Conservation (phyloP, 1,284 basidiomycete species). For the Cutaneotrichosporon arboriforme region DNA sequence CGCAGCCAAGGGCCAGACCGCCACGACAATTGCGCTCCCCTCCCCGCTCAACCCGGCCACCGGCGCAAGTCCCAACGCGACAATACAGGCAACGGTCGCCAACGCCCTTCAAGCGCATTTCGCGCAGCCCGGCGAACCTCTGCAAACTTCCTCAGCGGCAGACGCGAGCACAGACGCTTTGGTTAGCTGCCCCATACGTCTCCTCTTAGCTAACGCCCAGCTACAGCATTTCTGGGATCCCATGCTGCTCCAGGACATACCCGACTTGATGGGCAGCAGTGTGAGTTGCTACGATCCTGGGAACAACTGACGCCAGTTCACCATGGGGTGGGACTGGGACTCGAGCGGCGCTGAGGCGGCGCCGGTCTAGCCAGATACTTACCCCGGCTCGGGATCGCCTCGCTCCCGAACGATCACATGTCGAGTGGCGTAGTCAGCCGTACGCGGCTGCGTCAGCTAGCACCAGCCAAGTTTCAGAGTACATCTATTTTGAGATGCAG, state of each 20-base stretch:
- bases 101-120: slow-evolving; percentile 4
- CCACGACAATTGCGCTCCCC: slow-evolving; percentile 12
- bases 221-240: slow-evolving; percentile 15
- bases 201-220: background rate
- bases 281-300: background rate
- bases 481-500: too few relatives aligned
- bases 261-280: slow-evolving; percentile 1
- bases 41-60: slow-evolving; percentile 9
- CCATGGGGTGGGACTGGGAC: slow-evolving; percentile 8
- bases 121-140: background rate
- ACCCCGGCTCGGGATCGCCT: too few relatives aligned
- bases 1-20: slow-evolving; percentile 4
- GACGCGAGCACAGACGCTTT: slow-evolving; percentile 6
- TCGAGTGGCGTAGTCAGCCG: too few relatives aligned
- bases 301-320: slow-evolving; percentile 1
- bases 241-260: slow-evolving; percentile 6
- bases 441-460: too few relatives aligned
- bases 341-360: background rate
- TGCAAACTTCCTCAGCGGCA: background rate
- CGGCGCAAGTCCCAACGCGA: background rate
- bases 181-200: background rate
- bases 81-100: background rate
- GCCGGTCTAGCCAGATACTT: too few relatives aligned
- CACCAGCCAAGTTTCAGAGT: too few relatives aligned
- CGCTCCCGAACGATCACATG: too few relatives aligned